Percentiles rank a stretch among this genome's conserved stretches.
Evolutionary conservation across 2,329 filamentous ascomycete species (phyloP).

Genomic region (Epichloe typhina): DNA sequence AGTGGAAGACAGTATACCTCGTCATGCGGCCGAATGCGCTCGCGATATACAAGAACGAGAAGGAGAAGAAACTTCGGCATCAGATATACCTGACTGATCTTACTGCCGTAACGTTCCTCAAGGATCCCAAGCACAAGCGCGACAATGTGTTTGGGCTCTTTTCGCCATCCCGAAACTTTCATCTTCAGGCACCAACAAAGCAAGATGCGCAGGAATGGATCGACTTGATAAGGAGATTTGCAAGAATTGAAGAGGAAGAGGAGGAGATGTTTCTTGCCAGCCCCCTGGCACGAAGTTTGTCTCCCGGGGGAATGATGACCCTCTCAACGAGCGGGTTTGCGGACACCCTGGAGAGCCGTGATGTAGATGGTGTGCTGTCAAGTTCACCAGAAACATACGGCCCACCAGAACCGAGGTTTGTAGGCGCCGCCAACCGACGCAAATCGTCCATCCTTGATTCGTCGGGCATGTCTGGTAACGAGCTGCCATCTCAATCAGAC

Average conservation of each 20-base stretch:
- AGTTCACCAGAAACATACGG: constrained; percentile 48
- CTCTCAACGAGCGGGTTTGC: not conserved
- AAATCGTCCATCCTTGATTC: constrained; percentile 51
- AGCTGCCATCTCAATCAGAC: constrained; percentile 72
- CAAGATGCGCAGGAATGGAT: constrained; percentile 81
- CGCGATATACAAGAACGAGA: constrained; percentile 84
- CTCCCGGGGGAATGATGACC: constrained; percentile 13
- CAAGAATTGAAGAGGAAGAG: constrained; percentile 78
- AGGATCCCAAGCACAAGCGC: constrained; percentile 76
- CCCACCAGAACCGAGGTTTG: constrained; percentile 22
- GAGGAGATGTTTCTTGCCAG: constrained; percentile 67
- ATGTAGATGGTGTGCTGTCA: constrained; percentile 32
- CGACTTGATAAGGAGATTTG: constrained; percentile 61
- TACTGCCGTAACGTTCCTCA: constrained; percentile 78
- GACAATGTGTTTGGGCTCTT: constrained; percentile 87
- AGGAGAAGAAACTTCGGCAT: constrained; percentile 78
- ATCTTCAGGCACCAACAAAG: constrained; percentile 64
- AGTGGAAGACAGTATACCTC: constrained; percentile 82
- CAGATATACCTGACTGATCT: constrained; percentile 82
- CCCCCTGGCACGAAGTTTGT: constrained; percentile 43
- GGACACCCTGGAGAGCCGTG: constrained; percentile 11
- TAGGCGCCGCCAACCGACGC: constrained; percentile 26
- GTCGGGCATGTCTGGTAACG: constrained; percentile 49
- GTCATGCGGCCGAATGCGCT: constrained; percentile 83
- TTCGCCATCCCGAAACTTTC: constrained; percentile 80